phyloP scores from a whole-genome alignment of 306 rosid species.

The Trifolium dubium region DNA sequence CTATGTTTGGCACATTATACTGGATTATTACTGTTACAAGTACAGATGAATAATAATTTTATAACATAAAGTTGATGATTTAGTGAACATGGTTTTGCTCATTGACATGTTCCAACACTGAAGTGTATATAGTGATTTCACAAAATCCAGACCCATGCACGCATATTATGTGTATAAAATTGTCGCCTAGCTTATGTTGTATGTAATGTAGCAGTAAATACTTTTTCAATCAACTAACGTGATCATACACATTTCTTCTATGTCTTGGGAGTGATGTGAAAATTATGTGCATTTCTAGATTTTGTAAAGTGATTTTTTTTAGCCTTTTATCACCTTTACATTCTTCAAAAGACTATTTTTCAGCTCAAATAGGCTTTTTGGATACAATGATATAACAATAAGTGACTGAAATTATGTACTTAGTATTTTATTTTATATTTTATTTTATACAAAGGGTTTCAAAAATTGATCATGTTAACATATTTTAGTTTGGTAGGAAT shows the following conservation, averaged over 20 bases:
- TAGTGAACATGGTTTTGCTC: constrained; percentile 45
- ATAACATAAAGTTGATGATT: constrained; percentile 16
- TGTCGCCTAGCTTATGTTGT: constrained; percentile 46
- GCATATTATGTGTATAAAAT: constrained; percentile 40
- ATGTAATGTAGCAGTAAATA: constrained; percentile 11
- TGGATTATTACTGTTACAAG: constrained; percentile 22
- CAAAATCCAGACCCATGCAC: constrained; percentile 51
- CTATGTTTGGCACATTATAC: constrained; percentile 30
- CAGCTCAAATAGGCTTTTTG: constrained; percentile 33
- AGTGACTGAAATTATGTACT: constrained; percentile 20
- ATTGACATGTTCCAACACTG: constrained; percentile 42
- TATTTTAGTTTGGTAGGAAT: too few relatives aligned
- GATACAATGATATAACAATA: constrained; percentile 36
- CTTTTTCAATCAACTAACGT: constrained; percentile 34
- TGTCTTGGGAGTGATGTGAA: constrained; percentile 48
- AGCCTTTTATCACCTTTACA: constrained; percentile 13
- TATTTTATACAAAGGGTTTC: neutral
- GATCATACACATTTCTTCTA: constrained; percentile 30
- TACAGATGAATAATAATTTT: constrained; percentile 27
- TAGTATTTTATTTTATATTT: neutral
- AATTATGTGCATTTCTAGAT: neutral
- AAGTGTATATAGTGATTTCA: constrained; percentile 46
- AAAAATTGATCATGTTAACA: too few relatives aligned
- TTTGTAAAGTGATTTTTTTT: constrained; percentile 4
- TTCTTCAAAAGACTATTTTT: constrained; percentile 8